Percentiles rank a stretch among this genome's conserved stretches.
These are phyloP conservation scores for Globomyces pollinis-pini DNA, from an alignment of 192 early-diverging fungal species.

Conservation along the genomic window DNA sequence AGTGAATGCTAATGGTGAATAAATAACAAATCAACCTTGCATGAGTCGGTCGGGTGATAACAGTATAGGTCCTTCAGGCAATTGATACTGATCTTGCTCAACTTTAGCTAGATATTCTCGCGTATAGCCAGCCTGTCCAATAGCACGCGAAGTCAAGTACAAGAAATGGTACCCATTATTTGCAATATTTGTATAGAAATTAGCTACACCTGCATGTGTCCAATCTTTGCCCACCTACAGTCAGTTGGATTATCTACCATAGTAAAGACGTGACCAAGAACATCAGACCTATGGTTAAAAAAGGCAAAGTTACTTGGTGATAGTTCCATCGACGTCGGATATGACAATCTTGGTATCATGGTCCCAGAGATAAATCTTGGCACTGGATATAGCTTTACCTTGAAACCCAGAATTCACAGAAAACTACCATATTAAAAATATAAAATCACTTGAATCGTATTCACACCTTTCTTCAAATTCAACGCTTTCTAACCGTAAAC, in stretches of 20 bases:
- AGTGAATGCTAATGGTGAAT: no score
- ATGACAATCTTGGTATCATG: constrained; percentile 82
- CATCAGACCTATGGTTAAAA: no score
- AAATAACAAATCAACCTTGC: no score
- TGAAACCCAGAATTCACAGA: constrained; percentile 71
- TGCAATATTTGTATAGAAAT: constrained; percentile 87
- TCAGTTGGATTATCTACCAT: no score
- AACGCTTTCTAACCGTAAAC: constrained; percentile 46
- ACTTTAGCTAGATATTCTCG: constrained; percentile 86
- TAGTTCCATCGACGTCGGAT: constrained; percentile 97
- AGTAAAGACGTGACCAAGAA: constrained; percentile 90
- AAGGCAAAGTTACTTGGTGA: no score
- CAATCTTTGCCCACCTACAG: constrained; percentile 98
- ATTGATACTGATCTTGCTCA: constrained; percentile 74
- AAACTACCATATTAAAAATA: no score
- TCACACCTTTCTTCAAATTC: constrained; percentile 74
- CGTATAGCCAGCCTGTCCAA: constrained; percentile 85
- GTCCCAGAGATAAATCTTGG: constrained; percentile 86
- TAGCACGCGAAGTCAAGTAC: constrained; percentile 90
- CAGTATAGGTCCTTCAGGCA: constrained; percentile 92
- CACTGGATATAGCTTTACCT: constrained; percentile 66
- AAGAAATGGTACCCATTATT: constrained; percentile 93
- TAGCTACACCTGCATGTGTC: constrained; percentile 95
- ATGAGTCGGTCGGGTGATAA: constrained; percentile 94
- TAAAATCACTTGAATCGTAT: constrained; percentile 79